Base-by-base conservation (phyloP, 768 basidiomycete genomes). In the Gymnopilus dilepis region DNA sequence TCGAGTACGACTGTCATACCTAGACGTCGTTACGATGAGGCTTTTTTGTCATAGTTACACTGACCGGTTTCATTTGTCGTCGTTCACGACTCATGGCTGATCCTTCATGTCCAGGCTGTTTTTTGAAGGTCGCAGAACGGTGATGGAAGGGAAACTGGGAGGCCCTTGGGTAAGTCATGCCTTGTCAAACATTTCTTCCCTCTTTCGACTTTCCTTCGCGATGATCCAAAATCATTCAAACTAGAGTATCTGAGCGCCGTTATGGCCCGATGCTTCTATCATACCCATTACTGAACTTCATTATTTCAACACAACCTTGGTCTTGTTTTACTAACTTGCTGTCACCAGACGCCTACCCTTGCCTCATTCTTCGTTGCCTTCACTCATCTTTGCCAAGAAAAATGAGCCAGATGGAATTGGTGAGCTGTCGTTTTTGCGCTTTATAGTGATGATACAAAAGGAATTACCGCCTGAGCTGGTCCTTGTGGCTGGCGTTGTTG, bases 41-140 rank as follows among this genome's bases (percentile, higher is more conserved):
- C 72, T 72, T 82, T 45, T 80, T 84, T 89, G 91, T 92, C 91
- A 92, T 92, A 91, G 91, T 92, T 92, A 92, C 91, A 88, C 91
- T 92, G 91, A 92, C 84, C 81, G 78, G 84, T 82, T 76, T 68
- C 61, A 9, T 54, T 40, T 15, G 28, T 6, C 13, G 34, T 48
- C 43, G 12, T 24, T 22, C 40, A 38, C 45, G 34, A 59, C 37
- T 26, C 31, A 17, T 31, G 40, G 17, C 52, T 43, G 22, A 53
- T 51, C 28, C 45, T 40, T 30, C 41, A 19, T 34, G 8, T 40
- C 12, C 17, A 56, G 47, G 11, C 26, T 17, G 4, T 30, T 8
- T 37, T 3, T n/a, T 6, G 13, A n/a, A 30, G 7, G 21, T 7
- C 19, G 1, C 6, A 5, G 9, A 15, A 37, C 8, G 15, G 9